Conservation (phyloP, 1,284 basidiomycete species). For the Austroboletus niveus region DNA sequence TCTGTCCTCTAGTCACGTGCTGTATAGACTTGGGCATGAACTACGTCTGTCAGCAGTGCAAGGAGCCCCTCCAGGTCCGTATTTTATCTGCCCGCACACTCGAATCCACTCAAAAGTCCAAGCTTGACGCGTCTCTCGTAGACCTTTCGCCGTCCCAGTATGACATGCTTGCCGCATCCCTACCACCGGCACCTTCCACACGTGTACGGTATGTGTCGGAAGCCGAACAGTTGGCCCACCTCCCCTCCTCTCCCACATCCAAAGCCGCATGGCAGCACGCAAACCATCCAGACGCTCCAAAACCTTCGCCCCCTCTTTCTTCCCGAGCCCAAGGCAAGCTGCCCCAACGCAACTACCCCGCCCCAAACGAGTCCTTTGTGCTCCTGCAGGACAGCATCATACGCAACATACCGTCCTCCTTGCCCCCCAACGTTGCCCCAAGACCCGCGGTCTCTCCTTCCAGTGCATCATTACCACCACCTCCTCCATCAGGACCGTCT, state of each 20-base stretch:
- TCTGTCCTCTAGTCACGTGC: too few relatives aligned
- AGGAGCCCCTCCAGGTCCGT: constrained; percentile 77
- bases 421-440: constrained; percentile 36
- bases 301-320: constrained; percentile 40
- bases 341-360: constrained; percentile 47
- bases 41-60: constrained; percentile 81
- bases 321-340: constrained; percentile 56
- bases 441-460: constrained; percentile 42
- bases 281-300: constrained; percentile 35
- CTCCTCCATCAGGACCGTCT: constrained; percentile 26
- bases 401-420: constrained; percentile 55
- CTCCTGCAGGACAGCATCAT: constrained; percentile 82
- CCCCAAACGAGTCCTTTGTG: constrained; percentile 85
- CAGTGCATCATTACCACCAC: constrained; percentile 15
- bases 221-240: constrained; percentile 51
- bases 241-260: constrained; percentile 55
- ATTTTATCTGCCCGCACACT: constrained; percentile 1
- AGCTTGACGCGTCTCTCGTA: constrained; percentile 83
- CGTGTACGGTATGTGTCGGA: constrained; percentile 44
- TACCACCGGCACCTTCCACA: constrained; percentile 53
- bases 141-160: constrained; percentile 83
- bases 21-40: constrained; percentile 39
- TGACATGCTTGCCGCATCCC: constrained; percentile 76
- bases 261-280: constrained; percentile 63
- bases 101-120: constrained; percentile 17